A percentile compares a stretch with the other conserved stretches of the same genome.
Conservation (phyloP, 2,329 filamentous ascomycete species). For the Penicillium sp. region DNA sequence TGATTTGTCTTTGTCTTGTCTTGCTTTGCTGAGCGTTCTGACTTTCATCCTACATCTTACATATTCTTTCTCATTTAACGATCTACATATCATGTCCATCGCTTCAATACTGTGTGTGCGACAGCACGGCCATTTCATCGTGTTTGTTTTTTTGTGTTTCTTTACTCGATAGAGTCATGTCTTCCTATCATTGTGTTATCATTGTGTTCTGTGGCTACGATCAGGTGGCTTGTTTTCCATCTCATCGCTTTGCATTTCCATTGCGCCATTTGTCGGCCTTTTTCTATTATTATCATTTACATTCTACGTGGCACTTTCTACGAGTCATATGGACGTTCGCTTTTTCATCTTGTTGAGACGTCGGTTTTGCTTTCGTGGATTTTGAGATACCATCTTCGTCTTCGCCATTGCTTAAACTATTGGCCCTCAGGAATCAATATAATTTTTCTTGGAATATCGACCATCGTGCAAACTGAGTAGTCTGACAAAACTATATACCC, state of each 20-base stretch:
- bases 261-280: neutral
- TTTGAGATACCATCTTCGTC: constrained; percentile 28
- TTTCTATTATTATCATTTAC: constrained; percentile 7
- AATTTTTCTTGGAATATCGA: neutral
- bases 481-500: too few relatives aligned
- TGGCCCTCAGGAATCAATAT: constrained; percentile 13
- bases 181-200: neutral
- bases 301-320: constrained; percentile 10
- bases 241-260: constrained; percentile 5
- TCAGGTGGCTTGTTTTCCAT: constrained; percentile 17
- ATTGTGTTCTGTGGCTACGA: constrained; percentile 13
- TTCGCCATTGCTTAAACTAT: constrained; percentile 17
- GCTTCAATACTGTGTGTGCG: constrained; percentile 17
- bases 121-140: constrained; percentile 7
- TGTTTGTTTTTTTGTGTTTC: constrained; percentile 1
- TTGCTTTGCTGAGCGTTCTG: constrained; percentile 26
- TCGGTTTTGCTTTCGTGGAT: constrained; percentile 15
- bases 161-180: constrained; percentile 15
- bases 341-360: constrained; percentile 10
- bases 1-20: constrained; percentile 2
- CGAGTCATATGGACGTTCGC: constrained; percentile 18
- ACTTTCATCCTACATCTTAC: neutral
- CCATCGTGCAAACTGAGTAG: too few relatives aligned
- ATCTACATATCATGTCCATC: constrained; percentile 27
- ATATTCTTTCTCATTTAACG: constrained; percentile 15